Conservation (phyloP, 2,329 filamentous ascomycete species). For the Penicillium sp. region DNA sequence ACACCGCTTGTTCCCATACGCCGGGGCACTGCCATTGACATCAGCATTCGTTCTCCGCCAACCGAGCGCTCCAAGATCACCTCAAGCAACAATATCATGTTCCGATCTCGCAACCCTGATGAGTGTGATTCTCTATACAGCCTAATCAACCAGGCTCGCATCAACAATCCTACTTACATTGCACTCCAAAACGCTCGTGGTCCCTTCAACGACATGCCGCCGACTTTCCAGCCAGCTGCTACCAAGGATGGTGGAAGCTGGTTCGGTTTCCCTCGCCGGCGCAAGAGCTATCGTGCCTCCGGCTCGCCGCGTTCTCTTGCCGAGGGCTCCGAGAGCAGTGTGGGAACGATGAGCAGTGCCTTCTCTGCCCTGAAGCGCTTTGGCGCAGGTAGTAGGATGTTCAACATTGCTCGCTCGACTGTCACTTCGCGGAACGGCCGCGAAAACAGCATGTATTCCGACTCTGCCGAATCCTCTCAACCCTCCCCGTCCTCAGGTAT, state of each 20-base stretch:
- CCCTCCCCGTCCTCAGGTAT: conserved; percentile 58
- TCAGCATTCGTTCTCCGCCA: conserved; percentile 87
- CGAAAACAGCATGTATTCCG: conserved; percentile 58
- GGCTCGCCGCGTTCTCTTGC: conserved; percentile 55
- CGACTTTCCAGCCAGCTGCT: conserved; percentile 44
- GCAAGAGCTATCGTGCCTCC: conserved; percentile 57
- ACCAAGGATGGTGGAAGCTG: conserved; percentile 39
- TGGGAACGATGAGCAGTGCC: conserved; percentile 72
- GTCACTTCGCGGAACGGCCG: conserved; percentile 59
- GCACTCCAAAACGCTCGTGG: conserved; percentile 68
- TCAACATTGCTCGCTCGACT: conserved; percentile 79
- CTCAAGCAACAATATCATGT: conserved; percentile 77
- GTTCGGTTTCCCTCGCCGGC: conserved; percentile 52
- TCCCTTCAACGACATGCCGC: conserved; percentile 54
- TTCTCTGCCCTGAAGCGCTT: conserved; percentile 76
- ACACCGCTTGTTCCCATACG: conserved; percentile 88
- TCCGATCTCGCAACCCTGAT: conserved; percentile 71
- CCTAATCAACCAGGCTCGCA: conserved; percentile 81
- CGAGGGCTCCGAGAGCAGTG: conserved; percentile 69
- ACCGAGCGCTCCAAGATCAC: conserved; percentile 68
- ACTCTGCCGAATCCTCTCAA: conserved; percentile 48
- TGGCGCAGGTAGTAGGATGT: conserved; percentile 67
- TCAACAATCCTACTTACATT: conserved; percentile 91
- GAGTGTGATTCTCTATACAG: conserved; percentile 82
- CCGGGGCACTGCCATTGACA: conserved; percentile 86